These are phyloP conservation scores for Stropharia rugosoannulata DNA, from an alignment of 768 basidiomycete genomes.

Conservation along the genomic window DNA sequence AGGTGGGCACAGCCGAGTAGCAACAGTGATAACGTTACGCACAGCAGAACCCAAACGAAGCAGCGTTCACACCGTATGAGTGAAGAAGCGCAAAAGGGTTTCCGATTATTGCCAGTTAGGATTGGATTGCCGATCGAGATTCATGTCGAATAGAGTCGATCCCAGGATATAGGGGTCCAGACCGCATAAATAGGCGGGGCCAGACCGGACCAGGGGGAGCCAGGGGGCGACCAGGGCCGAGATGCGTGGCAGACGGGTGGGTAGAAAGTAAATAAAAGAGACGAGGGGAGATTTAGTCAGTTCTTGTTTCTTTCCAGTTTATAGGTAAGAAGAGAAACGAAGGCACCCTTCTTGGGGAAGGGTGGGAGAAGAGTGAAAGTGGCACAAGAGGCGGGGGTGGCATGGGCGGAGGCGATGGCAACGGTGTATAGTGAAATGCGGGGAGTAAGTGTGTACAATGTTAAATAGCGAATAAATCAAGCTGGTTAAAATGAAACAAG, in stretches of 20 bases:
- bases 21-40: background rate
- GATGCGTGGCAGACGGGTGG: background rate
- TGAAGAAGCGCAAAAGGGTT: background rate
- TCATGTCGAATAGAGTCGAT: background rate
- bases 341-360: background rate
- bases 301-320: background rate
- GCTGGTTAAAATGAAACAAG: too few species aligned
- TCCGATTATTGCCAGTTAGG: background rate
- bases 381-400: background rate
- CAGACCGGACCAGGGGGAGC: slow-evolving; percentile 8
- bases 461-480: too few species aligned
- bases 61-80: background rate
- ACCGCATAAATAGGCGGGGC: slow-evolving; percentile 2
- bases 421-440: too few species aligned
- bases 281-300: background rate
- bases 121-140: too few species aligned
- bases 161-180: slow-evolving; percentile 4
- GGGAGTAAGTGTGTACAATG: too few species aligned
- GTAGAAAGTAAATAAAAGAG: background rate
- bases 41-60: background rate
- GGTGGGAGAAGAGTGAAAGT: background rate
- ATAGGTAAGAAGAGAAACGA: background rate
- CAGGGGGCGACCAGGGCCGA: slow-evolving; percentile 8
- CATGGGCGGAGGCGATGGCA: too few species aligned
- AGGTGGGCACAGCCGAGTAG: background rate